Base-by-base conservation (phyloP, 164 flowering plant genomes). In the Vitis amurensis region DNA sequence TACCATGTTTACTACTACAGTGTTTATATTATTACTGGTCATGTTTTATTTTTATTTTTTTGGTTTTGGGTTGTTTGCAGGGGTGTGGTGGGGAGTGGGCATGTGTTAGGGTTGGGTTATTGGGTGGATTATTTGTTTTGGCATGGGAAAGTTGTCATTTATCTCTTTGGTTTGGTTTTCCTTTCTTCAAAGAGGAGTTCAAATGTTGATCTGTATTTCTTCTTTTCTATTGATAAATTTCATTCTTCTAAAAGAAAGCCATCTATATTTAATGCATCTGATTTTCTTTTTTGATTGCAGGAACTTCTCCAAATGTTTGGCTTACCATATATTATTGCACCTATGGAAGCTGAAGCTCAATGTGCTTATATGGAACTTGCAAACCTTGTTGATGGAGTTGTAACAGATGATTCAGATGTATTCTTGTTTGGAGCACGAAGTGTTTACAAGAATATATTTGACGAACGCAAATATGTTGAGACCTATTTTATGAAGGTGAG, bases 301-400 rank as follows among this genome's bases (percentile, higher is more conserved):
- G 99, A 95, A 74, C 80, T 95, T 69, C 87, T 95, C 71, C 98
- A 95, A 81, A 91, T 93, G 93, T 95, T 95, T 83, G 99, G 99
- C 48, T 78, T 93, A 69, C 99, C 99, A 12, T 95, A 89, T 78
- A 93, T 93, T 31, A 95, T 95, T 79, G 94, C 99, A 60, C 99
- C 99, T 13, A 93, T 90, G 97, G 99, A 95, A 81, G 99, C 99
- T 68, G 99, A 95, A 89, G 98, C 98, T 65, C 99, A 95, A 62
- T 95, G 99, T 74, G 99, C 99, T 61, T 87, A 76, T 70, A 80
- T 95, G 97, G 99, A 95, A 79, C 79, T 82, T 53, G 80, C 81
- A 47, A 83, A 87, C 63, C 88, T 90, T 79, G 98, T 95, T 61
- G 98, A 95, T 87, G 99, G 98, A 70, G 96, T 95, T 72, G 96